phyloP scores from a whole-genome alignment of 208 protist genomes.

The Leishmania tropica region DNA sequence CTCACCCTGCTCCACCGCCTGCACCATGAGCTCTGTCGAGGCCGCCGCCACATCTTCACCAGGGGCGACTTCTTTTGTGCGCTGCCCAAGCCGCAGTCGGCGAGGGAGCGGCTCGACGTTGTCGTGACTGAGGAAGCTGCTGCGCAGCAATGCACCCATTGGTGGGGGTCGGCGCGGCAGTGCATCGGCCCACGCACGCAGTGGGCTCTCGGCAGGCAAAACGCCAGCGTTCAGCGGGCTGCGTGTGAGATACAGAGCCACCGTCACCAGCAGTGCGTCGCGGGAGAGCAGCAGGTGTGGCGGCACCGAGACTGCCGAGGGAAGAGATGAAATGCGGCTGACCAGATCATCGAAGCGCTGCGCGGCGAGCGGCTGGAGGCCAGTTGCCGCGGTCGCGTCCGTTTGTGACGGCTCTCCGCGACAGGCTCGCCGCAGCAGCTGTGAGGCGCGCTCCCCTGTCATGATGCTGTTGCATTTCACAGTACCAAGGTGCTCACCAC shows the following conservation, averaged over 20 bases:
- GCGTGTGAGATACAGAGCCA: slow-evolving; percentile 52
- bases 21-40: slow-evolving; percentile 56
- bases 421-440: slow-evolving; percentile 37
- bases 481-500: slow-evolving; percentile 63
- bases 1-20: slow-evolving; percentile 44
- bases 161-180: slow-evolving; percentile 65
- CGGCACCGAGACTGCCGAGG: slow-evolving; percentile 10
- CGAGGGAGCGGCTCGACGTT: slow-evolving; percentile 51
- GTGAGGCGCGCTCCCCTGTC: slow-evolving; percentile 43
- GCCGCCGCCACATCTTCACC: slow-evolving; percentile 23
- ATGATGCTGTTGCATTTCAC: slow-evolving; percentile 53
- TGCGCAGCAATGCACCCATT: slow-evolving; percentile 49
- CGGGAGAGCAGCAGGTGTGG: slow-evolving; percentile 45
- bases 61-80: slow-evolving; percentile 27
- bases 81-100: slow-evolving; percentile 42
- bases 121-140: slow-evolving; percentile 17
- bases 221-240: slow-evolving; percentile 20
- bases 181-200: slow-evolving; percentile 41
- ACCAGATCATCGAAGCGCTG: slow-evolving; percentile 27
- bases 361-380: slow-evolving; percentile 18
- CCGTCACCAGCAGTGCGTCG: slow-evolving; percentile 63
- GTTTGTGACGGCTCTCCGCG: neutral
- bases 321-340: slow-evolving; percentile 17
- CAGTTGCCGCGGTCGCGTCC: neutral
- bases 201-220: slow-evolving; percentile 16